These are phyloP conservation scores for Lentinula sp. DNA, from an alignment of 768 basidiomycete genomes.

Conservation along the genomic window DNA sequence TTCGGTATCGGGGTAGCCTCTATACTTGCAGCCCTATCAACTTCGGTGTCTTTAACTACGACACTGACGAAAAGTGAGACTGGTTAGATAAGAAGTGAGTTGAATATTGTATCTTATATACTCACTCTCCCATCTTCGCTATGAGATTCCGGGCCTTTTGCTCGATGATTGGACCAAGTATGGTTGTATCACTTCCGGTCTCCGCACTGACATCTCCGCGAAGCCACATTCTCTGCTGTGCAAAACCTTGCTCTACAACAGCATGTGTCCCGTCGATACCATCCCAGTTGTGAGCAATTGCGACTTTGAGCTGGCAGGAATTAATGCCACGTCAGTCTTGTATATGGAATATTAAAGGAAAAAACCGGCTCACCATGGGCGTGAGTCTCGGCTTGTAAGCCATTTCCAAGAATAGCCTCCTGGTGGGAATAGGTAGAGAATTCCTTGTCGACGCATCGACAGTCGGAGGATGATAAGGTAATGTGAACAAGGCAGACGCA, in stretches of 20 bases:
- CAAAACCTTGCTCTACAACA: constrained; percentile 31
- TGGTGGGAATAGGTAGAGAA: constrained; percentile 21
- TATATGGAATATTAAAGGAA: neutral
- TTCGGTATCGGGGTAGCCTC: neutral
- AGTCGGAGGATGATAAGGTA: constrained; percentile 19
- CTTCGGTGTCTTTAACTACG: neutral
- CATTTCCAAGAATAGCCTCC: constrained; percentile 29
- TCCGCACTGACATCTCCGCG: constrained; percentile 2
- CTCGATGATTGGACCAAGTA: constrained; percentile 37
- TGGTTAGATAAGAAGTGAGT: neutral
- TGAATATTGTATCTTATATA: neutral
- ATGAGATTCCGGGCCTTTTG: constrained; percentile 33
- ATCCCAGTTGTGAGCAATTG: constrained; percentile 27
- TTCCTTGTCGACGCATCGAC: neutral
- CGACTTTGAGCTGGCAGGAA: constrained; percentile 18
- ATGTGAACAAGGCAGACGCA: constrained; percentile 21
- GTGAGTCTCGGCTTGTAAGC: constrained; percentile 28
- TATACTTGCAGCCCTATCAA: neutral
- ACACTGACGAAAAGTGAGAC: neutral
- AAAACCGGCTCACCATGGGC: constrained; percentile 13
- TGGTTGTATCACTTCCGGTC: constrained; percentile 2
- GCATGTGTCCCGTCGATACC: constrained; percentile 27
- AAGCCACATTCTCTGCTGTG: constrained; percentile 33
- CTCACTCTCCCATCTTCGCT: constrained; percentile 23
- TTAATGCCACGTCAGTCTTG: no score